These are phyloP conservation scores for Cetradonia linearis DNA, from an alignment of 495 filamentous ascomycete species.

Conservation along the genomic window DNA sequence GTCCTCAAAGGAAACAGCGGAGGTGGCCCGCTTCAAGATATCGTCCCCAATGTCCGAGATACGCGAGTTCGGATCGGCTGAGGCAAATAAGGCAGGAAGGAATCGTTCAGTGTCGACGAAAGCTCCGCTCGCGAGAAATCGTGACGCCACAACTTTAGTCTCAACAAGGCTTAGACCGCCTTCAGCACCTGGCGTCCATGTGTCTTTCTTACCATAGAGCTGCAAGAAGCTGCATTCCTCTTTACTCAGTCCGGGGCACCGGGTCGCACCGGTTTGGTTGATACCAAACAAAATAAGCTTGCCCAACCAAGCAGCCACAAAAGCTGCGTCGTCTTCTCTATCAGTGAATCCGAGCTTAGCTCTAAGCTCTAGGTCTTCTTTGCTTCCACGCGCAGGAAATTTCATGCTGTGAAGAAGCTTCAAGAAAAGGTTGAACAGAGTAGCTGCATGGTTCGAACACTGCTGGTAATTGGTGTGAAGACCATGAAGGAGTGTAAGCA, in stretches of 20 bases:
- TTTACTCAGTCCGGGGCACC: constrained; percentile 58
- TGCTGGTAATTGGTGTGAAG: constrained; percentile 54
- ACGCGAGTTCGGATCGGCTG: constrained; percentile 69
- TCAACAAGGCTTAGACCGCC: constrained; percentile 55
- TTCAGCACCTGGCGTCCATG: constrained; percentile 51
- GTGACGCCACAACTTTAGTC: constrained; percentile 56
- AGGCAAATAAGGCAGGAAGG: constrained; percentile 71
- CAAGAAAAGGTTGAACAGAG: constrained; percentile 76
- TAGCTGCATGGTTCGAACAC: constrained; percentile 51
- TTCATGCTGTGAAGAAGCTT: constrained; percentile 60
- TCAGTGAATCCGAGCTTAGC: constrained; percentile 53
- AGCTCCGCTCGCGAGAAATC: constrained; percentile 70
- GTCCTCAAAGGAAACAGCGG: constrained; percentile 61
- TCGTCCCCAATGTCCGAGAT: constrained; percentile 76
- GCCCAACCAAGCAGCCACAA: constrained; percentile 65
- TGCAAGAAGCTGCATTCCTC: constrained; percentile 68
- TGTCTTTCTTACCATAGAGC: constrained; percentile 52
- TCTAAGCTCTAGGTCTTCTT: constrained; percentile 63
- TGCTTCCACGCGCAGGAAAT: constrained; percentile 62
- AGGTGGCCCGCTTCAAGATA: constrained; percentile 61
- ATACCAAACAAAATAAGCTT: constrained; percentile 66
- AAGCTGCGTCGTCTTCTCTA: constrained; percentile 53
- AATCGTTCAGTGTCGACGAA: constrained; percentile 74
- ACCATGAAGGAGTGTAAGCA: constrained; percentile 62
- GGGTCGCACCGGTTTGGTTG: constrained; percentile 32